These are phyloP conservation scores for Salix viminalis DNA, from an alignment of 345 rosid species.

Conservation along the genomic window DNA sequence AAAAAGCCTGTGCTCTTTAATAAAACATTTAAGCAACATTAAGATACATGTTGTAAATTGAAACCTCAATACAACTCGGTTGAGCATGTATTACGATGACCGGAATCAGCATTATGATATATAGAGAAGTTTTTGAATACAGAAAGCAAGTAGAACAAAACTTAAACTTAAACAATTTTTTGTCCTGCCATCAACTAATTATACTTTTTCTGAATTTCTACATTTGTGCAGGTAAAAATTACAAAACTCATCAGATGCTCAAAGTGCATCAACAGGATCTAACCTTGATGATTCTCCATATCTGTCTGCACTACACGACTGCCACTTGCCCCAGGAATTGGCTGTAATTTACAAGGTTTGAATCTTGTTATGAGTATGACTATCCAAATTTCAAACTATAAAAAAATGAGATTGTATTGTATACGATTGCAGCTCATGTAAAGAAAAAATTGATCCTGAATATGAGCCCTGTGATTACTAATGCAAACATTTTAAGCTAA, in stretches of 20 bases:
- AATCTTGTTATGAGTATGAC: not conserved
- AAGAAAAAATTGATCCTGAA: not conserved
- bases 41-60: too few relatives aligned
- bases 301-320: slow-evolving; percentile 49
- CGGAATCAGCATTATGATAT: not conserved
- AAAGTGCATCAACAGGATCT: slow-evolving; percentile 24
- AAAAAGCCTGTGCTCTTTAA: too few relatives aligned
- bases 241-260: slow-evolving; percentile 18
- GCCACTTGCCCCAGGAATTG: slow-evolving; percentile 61
- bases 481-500: not conserved
- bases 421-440: not conserved
- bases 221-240: not conserved
- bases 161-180: not conserved
- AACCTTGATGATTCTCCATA: slow-evolving; percentile 62
- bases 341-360: slow-evolving; percentile 36
- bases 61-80: not conserved
- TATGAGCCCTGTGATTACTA: not conserved
- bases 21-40: too few relatives aligned
- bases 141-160: not conserved
- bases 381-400: slow-evolving; percentile 4
- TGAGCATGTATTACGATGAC: not conserved
- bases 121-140: not conserved
- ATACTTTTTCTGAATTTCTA: too few relatives aligned
- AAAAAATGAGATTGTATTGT: not conserved
- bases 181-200: not conserved